These are phyloP conservation scores for Hermanozyma aechmeae DNA, from an alignment of 805 yeast genomes.

Conservation along the genomic window DNA sequence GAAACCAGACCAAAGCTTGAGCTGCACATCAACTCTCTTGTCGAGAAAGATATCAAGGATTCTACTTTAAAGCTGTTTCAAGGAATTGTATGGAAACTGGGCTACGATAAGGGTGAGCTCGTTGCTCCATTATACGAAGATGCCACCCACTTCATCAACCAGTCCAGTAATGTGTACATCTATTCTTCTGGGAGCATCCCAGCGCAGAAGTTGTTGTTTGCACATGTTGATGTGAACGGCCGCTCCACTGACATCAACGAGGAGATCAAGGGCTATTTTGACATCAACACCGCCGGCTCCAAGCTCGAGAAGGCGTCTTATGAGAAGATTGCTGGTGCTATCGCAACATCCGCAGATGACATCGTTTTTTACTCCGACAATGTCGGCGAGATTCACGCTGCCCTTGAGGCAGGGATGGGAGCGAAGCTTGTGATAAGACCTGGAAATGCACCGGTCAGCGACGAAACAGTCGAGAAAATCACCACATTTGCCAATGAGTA, in stretches of 20 bases:
- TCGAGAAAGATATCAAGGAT: slow-evolving; percentile 64
- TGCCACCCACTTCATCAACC: slow-evolving; percentile 48
- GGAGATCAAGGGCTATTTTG: slow-evolving; percentile 61
- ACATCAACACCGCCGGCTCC: slow-evolving; percentile 75
- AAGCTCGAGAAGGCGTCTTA: slow-evolving; percentile 56
- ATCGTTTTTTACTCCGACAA: slow-evolving; percentile 76
- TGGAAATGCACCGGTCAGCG: slow-evolving; percentile 53
- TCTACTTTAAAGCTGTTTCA: slow-evolving; percentile 69
- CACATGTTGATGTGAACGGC: slow-evolving; percentile 38
- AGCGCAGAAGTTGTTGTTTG: slow-evolving; percentile 76
- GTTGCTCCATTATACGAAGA: slow-evolving; percentile 71
- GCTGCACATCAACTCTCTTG: slow-evolving; percentile 47
- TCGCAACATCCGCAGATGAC: slow-evolving; percentile 21
- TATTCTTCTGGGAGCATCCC: slow-evolving; percentile 86
- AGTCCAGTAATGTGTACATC: slow-evolving; percentile 40
- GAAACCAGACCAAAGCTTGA: slow-evolving; percentile 22
- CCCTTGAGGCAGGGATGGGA: slow-evolving; percentile 52
- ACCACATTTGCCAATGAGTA: slow-evolving; percentile 2
- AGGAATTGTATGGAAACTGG: slow-evolving; percentile 74
- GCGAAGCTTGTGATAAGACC: slow-evolving; percentile 58
- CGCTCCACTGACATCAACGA: slow-evolving; percentile 43
- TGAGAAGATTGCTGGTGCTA: slow-evolving; percentile 36
- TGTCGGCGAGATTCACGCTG: slow-evolving; percentile 68
- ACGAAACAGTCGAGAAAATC: slow-evolving; percentile 9
- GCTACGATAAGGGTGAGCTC: slow-evolving; percentile 70